phyloP scores from a whole-genome alignment of 352 stramenopile species.

The Saprolegnia parasitica region DNA sequence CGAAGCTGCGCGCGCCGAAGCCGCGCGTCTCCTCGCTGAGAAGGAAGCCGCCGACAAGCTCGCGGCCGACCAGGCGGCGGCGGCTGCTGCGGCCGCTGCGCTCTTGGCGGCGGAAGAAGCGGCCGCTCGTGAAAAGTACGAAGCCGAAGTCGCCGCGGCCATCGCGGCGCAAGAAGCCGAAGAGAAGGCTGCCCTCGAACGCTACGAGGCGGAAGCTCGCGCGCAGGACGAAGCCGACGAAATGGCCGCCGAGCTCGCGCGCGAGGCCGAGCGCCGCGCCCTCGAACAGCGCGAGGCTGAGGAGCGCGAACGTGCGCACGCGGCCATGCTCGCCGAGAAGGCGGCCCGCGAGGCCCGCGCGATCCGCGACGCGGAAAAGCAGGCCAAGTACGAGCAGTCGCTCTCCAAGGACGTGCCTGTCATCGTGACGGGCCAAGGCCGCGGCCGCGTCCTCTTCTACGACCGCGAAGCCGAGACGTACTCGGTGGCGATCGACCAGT shows the following conservation, averaged over 20 bases:
- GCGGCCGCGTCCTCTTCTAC: slow-evolving; percentile 68
- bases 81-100: slow-evolving; percentile 27
- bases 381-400: slow-evolving; percentile 81
- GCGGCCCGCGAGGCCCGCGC: slow-evolving; percentile 18
- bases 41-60: slow-evolving; percentile 33
- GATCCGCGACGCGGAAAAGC: slow-evolving; percentile 34
- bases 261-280: background rate
- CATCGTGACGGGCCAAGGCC: slow-evolving; percentile 63
- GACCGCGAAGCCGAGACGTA: slow-evolving; percentile 77
- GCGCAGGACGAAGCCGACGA: slow-evolving; percentile 36
- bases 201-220: slow-evolving; percentile 30
- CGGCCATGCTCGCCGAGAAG: slow-evolving; percentile 23
- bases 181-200: slow-evolving; percentile 34
- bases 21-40: slow-evolving; percentile 19
- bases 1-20: slow-evolving; percentile 29
- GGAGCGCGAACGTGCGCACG: slow-evolving; percentile 35
- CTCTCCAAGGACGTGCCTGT: slow-evolving; percentile 84
- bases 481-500: slow-evolving; percentile 55
- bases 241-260: slow-evolving; percentile 32
- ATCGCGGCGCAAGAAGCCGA: slow-evolving; percentile 30
- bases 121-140: background rate
- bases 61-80: background rate
- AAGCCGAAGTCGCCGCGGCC: slow-evolving; percentile 22
- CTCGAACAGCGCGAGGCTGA: slow-evolving; percentile 31
- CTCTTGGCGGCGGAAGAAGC: slow-evolving; percentile 27